These are phyloP conservation scores for Scheffersomyces insectosa DNA, from an alignment of 1,139 yeast species.

Conservation along the genomic window DNA sequence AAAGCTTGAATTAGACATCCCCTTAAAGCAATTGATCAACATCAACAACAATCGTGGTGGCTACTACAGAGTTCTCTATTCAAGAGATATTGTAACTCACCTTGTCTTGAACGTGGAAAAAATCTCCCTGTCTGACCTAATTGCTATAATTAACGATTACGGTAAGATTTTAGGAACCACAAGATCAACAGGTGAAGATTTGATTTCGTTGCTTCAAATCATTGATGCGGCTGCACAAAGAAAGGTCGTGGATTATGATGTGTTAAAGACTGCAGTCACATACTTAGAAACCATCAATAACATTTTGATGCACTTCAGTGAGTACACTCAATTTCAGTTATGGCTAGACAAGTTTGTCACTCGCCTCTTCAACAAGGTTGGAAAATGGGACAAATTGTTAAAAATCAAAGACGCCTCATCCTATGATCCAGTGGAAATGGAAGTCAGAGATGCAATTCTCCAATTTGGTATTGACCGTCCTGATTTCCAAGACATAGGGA, in stretches of 20 bases:
- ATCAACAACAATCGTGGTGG: constrained; percentile 52
- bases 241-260: constrained; percentile 24
- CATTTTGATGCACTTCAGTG: constrained; percentile 29
- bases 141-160: constrained; percentile 38
- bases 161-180: constrained; percentile 31
- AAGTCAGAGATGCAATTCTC: constrained; percentile 42
- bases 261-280: constrained; percentile 31
- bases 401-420: constrained; percentile 3
- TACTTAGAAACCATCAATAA: constrained; percentile 34
- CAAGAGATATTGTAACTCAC: constrained; percentile 19
- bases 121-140: constrained; percentile 29
- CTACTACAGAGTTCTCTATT: constrained; percentile 38
- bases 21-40: constrained; percentile 19
- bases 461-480: constrained; percentile 31
- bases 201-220: constrained; percentile 29
- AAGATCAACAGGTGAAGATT: constrained; percentile 19
- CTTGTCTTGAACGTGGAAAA: constrained; percentile 17
- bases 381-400: constrained; percentile 22
- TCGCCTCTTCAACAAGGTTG: constrained; percentile 23
- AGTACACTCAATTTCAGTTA: constrained; percentile 19
- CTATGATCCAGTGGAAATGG: constrained; percentile 32
- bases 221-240: constrained; percentile 23
- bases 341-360: constrained; percentile 22
- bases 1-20: constrained; percentile 34
- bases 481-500: constrained; percentile 33